Evolutionary conservation across 2,329 filamentous ascomycete genomes (phyloP), one percentile per base, ranked within the genome.

Genomic region (Moelleriella libera): DNA sequence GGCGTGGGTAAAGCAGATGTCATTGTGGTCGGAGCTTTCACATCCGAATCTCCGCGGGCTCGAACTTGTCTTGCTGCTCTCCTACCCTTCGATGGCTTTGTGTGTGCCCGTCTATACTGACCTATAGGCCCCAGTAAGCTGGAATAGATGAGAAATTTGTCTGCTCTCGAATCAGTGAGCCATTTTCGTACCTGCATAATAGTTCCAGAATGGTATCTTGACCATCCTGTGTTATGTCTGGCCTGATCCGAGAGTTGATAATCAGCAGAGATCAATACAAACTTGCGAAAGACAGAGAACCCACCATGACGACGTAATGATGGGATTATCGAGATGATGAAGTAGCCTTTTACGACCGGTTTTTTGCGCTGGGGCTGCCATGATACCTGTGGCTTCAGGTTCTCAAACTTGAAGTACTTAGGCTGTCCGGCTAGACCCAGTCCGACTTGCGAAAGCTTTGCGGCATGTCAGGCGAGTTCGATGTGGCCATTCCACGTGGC

Each of bases 191-290:
- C 82, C 69, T 74, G 74, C 76, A 83, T 5, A 85, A 68, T 45
- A 87, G 67, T 52, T 85, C 80, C 8, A 85, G 58, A 39, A 85
- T 81, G 4, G 71, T 69, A 46, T 81, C 73, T 60, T 85, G 80
- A 46, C 84, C 70, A 45, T 76, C 66, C 14, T 64, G 58, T 2
- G 69, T 67, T 42, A 84, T 70, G 41, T 70, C 61, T 6, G 83
- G 83, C 81, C 83, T 87, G 5, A 3, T 6, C 21, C 21, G 21
- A 21, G 21, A 3, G 21, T 21, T 21, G 21, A 21, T 2, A 21
- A 21, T 21, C 21, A 21, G 21, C 21, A 21, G 21, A 21, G 21
- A n/a, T 41, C 11, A 9, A 12, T 30, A 45, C 21, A 30, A 43
- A 45, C 21, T 21, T 21, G 21, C 21, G 21, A 2, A 21, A 21